Evolutionary conservation across 2,329 filamentous ascomycete species (phyloP).

Genomic region (Grosmannia clavigera): DNA sequence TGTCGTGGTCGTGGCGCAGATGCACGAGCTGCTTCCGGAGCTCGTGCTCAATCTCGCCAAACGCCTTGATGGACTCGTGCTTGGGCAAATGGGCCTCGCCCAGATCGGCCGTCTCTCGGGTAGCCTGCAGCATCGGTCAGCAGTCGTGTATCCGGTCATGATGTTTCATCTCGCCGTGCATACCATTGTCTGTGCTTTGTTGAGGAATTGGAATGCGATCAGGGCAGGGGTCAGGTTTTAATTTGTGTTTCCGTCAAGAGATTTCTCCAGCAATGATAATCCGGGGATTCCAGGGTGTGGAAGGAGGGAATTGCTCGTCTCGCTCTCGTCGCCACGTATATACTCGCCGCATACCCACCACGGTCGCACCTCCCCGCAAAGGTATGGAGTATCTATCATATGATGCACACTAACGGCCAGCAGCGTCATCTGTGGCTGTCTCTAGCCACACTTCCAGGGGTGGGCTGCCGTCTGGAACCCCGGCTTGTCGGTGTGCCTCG

Average conservation of each 20-base stretch:
- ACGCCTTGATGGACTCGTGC: constrained; percentile 37
- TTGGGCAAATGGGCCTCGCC: constrained; percentile 34
- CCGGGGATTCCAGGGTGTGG: not conserved
- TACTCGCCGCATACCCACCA: not conserved
- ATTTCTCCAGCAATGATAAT: too few relatives aligned
- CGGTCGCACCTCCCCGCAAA: not conserved
- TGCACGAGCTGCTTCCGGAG: constrained; percentile 38
- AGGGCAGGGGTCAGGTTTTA: not conserved
- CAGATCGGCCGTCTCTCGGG: constrained; percentile 39
- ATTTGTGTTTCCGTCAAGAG: not conserved
- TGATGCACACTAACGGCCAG: not conserved
- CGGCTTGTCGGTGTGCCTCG: not conserved
- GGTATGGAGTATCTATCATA: not conserved
- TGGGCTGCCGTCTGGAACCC: not conserved
- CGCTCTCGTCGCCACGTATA: not conserved
- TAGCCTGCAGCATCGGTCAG: constrained; percentile 24
- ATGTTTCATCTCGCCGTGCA: not conserved
- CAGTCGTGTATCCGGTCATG: not conserved
- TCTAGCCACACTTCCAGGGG: not conserved
- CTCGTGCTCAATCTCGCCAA: constrained; percentile 35
- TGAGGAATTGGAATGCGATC: not conserved
- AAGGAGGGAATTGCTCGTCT: not conserved
- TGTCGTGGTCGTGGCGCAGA: constrained; percentile 32
- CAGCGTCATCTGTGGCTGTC: not conserved
- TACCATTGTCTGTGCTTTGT: not conserved